Conservation (phyloP, 2,329 filamentous ascomycete genomes). For the Fragosphaeria purpurea region DNA sequence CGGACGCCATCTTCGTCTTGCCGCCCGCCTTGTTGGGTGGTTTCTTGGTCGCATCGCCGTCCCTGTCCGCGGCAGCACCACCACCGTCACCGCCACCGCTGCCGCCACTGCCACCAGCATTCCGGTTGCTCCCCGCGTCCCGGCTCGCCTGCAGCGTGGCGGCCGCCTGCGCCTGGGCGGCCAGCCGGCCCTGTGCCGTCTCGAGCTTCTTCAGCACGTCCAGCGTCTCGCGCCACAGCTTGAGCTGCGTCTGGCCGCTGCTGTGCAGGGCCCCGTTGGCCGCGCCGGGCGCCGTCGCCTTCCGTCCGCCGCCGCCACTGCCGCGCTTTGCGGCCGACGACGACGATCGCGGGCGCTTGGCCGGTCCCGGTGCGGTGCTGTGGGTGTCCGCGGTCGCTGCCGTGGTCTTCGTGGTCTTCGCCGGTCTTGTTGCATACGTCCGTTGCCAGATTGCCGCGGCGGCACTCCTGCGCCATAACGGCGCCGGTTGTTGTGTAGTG, state of each 20-base stretch:
- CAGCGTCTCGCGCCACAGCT: slow-evolving; percentile 19
- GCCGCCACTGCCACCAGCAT: neutral
- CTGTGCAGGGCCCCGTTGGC: too few relatives aligned
- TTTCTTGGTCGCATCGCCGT: neutral
- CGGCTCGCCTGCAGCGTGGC: neutral
- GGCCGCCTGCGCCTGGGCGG: slow-evolving; percentile 3
- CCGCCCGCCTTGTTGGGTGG: neutral
- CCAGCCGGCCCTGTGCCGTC: slow-evolving; percentile 8
- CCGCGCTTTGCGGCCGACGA: too few relatives aligned
- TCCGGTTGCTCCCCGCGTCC: neutral
- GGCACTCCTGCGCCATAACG: too few relatives aligned
- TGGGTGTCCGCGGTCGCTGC: too few relatives aligned
- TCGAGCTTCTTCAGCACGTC: slow-evolving; percentile 17
- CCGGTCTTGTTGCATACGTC: too few relatives aligned
- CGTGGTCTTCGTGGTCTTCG: too few relatives aligned
- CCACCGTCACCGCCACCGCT: neutral
- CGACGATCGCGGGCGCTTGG: too few relatives aligned
- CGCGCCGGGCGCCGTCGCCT: neutral
- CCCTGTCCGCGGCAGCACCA: neutral
- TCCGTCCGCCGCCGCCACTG: too few relatives aligned
- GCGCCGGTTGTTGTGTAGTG: too few relatives aligned
- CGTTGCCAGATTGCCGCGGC: too few relatives aligned
- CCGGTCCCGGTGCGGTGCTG: too few relatives aligned
- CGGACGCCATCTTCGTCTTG: neutral
- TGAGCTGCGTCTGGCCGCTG: slow-evolving; percentile 9